Evolutionary conservation across 306 rosid species (phyloP).

Genomic region (Malus sylvestris): DNA sequence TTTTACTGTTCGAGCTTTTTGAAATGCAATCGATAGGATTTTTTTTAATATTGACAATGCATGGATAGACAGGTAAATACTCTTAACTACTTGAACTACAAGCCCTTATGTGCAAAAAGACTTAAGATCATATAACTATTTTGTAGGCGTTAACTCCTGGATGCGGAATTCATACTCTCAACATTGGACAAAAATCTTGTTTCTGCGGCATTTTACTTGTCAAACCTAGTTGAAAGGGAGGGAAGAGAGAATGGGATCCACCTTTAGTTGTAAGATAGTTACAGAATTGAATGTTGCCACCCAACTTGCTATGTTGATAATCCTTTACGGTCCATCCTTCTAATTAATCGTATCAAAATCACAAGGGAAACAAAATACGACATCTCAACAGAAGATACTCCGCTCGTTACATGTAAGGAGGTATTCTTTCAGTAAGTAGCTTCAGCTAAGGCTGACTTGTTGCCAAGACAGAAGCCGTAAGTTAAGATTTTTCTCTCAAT

Average conservation of each 20-base stretch:
- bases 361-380: neutral
- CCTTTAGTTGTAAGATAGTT: slow-evolving; percentile 32
- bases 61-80: neutral
- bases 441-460: neutral
- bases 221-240: slow-evolving; percentile 25
- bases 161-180: neutral
- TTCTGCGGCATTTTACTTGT: neutral
- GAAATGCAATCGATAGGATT: neutral
- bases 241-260: slow-evolving; percentile 39
- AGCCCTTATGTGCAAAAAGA: neutral
- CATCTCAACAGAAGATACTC: neutral
- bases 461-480: slow-evolving; percentile 1
- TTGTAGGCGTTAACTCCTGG: neutral
- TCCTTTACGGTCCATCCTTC: slow-evolving; percentile 1
- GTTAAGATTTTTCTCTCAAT: neutral
- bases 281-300: slow-evolving; percentile 40
- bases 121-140: neutral
- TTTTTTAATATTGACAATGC: neutral
- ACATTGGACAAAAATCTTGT: neutral
- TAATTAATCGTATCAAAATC: neutral
- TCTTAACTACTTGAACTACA: neutral
- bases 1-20: neutral
- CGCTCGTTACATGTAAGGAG: too few relatives aligned
- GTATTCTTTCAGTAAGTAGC: neutral
- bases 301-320: slow-evolving; percentile 30